A percentile compares a stretch with the other conserved stretches of the same genome.
Conservation (phyloP, 1,284 basidiomycete genomes). For the Ceratobasidium papillatum region DNA sequence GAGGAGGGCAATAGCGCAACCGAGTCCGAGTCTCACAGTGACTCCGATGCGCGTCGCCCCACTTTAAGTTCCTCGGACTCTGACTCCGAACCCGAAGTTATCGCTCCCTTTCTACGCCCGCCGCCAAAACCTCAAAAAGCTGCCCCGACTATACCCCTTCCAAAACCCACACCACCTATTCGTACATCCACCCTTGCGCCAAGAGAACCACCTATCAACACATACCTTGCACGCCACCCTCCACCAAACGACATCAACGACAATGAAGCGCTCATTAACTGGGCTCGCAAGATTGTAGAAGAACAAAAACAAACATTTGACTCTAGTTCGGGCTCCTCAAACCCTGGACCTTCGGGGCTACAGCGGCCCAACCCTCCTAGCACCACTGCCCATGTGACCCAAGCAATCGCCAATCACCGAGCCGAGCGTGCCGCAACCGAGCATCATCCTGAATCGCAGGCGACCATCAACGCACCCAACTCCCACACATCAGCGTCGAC, state of each 20-base stretch:
- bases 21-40: background rate
- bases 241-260: constrained; percentile 7
- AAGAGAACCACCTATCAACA: background rate
- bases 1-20: background rate
- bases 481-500: background rate
- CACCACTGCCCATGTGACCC: background rate
- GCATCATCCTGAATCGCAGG: background rate
- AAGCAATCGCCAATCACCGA: constrained; percentile 16
- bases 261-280: background rate
- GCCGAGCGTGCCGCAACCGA: background rate
- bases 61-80: background rate
- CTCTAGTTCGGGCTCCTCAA: background rate
- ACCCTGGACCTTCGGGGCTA: background rate
- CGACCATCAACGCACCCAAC: background rate
- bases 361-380: background rate
- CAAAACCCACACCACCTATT: background rate
- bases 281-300: background rate
- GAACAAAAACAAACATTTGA: background rate
- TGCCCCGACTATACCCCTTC: background rate
- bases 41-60: background rate
- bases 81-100: background rate
- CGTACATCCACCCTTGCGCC: background rate
- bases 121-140: background rate
- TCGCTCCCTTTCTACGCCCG: too few species aligned
- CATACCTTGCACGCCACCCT: background rate